phyloP scores from a whole-genome alignment of 2,329 filamentous ascomycete genomes.

The Ilyonectria robusta region DNA sequence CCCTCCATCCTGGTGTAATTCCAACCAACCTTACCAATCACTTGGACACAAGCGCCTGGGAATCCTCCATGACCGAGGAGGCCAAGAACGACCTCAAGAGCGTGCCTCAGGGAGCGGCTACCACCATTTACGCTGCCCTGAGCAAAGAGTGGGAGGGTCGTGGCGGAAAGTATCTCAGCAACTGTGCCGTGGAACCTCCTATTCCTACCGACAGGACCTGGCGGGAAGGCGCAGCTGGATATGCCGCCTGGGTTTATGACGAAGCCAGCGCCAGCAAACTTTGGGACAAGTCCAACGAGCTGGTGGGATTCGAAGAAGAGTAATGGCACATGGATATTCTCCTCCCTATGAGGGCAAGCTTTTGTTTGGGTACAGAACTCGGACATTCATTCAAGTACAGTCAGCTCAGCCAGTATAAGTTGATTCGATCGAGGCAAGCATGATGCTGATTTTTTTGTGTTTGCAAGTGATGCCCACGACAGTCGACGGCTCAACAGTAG shows the following conservation, averaged over 20 bases:
- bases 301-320: neutral
- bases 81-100: neutral
- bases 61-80: neutral
- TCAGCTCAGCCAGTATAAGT: neutral
- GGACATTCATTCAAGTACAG: neutral
- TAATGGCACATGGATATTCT: neutral
- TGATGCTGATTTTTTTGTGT: neutral
- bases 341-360: neutral
- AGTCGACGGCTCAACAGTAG: neutral
- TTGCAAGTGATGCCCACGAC: neutral
- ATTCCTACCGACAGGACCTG: neutral
- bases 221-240: neutral
- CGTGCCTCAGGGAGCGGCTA: neutral
- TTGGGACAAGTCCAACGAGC: neutral
- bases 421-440: neutral
- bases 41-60: neutral
- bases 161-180: conserved; percentile 3
- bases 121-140: conserved; percentile 1
- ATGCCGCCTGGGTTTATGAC: conserved; percentile 3
- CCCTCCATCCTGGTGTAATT: neutral
- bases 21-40: neutral
- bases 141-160: conserved; percentile 5
- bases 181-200: neutral
- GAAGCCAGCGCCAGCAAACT: neutral
- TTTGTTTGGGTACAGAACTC: neutral